These are phyloP conservation scores for Colletotrichum sp. DNA, from an alignment of 2,329 filamentous ascomycete species.

Conservation along the genomic window DNA sequence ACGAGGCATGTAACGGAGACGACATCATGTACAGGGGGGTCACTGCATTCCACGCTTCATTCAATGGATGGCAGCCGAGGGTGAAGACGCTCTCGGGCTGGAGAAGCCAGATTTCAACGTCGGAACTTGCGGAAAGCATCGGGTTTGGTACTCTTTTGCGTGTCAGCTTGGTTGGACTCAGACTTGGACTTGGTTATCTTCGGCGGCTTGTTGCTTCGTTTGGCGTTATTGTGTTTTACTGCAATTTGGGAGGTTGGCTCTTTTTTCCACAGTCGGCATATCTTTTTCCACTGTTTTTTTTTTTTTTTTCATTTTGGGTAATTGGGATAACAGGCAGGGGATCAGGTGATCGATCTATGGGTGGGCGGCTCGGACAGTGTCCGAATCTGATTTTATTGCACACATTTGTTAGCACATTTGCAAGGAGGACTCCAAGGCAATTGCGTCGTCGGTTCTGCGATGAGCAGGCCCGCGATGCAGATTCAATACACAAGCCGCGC, in stretches of 20 bases:
- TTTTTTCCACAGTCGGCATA: background rate
- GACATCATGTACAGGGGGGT: background rate
- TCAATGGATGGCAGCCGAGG: background rate
- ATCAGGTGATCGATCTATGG: background rate
- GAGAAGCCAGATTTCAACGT: background rate
- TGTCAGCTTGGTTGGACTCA: background rate
- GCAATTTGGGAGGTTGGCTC: background rate
- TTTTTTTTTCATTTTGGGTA: background rate
- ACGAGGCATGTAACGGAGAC: background rate
- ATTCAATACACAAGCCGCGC: background rate
- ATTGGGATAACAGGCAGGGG: background rate
- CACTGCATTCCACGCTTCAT: background rate
- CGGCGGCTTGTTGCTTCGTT: background rate
- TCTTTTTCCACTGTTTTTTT: background rate
- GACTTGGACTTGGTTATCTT: background rate
- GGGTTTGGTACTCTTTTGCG: background rate
- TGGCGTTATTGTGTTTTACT: background rate
- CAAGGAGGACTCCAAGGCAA: background rate
- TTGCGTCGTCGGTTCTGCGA: background rate
- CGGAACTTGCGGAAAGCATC: background rate
- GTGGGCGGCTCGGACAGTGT: constrained; percentile 17
- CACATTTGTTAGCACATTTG: background rate
- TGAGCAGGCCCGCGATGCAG: background rate
- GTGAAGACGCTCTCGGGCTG: background rate
- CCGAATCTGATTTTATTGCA: constrained; percentile 14